Evolutionary conservation across 352 stramenopile species (phyloP).

Genomic region (Globisporangium cederbergense): DNA sequence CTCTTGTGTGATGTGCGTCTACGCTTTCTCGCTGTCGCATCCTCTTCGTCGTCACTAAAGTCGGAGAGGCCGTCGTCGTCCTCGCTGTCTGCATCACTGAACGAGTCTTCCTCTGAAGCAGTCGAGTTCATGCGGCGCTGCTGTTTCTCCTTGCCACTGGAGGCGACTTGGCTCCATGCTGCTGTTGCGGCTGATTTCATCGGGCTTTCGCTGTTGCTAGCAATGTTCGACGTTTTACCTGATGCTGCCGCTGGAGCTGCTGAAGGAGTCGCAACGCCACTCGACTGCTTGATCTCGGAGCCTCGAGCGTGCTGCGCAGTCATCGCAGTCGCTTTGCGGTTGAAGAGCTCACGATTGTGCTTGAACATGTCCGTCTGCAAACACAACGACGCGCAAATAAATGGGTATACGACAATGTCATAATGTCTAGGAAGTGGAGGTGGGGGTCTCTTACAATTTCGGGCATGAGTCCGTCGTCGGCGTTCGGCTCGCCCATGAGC

Average conservation of each 20-base stretch:
- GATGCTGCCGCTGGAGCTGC: not conserved
- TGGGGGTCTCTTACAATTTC: conserved; percentile 57
- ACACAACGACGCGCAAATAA: not conserved
- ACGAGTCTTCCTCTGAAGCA: not conserved
- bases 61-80: conserved; percentile 13
- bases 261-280: not conserved
- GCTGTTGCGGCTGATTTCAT: too few relatives aligned
- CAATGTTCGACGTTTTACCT: too few relatives aligned
- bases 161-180: too few relatives aligned
- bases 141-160: not conserved
- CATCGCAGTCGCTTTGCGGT: conserved; percentile 57
- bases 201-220: not conserved
- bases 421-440: too few relatives aligned
- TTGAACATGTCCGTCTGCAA: conserved; percentile 75
- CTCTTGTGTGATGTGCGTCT: not conserved
- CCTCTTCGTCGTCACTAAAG: conserved; percentile 15
- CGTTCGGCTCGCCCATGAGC: conserved; percentile 90
- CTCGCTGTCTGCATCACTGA: not conserved
- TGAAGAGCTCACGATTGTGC: conserved; percentile 72
- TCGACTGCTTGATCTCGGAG: conserved; percentile 7
- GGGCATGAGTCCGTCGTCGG: conserved; percentile 88
- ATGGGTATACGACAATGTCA: too few relatives aligned
- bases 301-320: conserved; percentile 45
- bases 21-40: conserved; percentile 9
- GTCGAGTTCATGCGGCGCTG: not conserved